Base-by-base conservation (phyloP, 257 asterid species). In the Handroanthus guayacan region DNA sequence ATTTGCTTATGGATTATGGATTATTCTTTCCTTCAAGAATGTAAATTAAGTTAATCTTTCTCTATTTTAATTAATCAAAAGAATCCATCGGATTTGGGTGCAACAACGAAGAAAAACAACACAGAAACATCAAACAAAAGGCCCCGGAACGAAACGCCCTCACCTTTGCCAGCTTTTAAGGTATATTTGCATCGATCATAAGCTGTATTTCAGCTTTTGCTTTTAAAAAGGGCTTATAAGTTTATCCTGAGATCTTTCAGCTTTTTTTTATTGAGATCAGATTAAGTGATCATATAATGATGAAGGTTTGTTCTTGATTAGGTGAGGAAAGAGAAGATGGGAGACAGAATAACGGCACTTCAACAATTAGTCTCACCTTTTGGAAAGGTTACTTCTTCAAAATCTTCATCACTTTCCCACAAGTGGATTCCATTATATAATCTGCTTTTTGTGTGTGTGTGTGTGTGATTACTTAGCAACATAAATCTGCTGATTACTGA, bases 251-350 rank as follows among this genome's bases (percentile, higher is more conserved):
- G 67, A 69, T 37, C 6, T 60, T 51, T 38, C 65, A 67, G 70
- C 76, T 72, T 68, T 80, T 52, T 45, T 47, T 72, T 54, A 75
- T 57, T 14, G 25, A 72, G 10, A 44, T 13, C 39, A 63, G 83
- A 63, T 63, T 62, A 39, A 31, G 57, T 64, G 60, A 77, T 25
- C 31, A 25, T 62, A 70, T 8, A 75, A 43, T 74, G 81, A 78
- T 85, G 48, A 69, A 48, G 73, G 25, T 74, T 74, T 73, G 68
- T 65, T 75, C 69, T 65, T 72, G 75, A 76, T 83, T 84, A 88
- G 97, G 97, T 85, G 81, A 88, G 95, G 87, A 92, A 92, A 90
- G 97, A 92, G 90, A 92, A 90, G 87, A 92, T 92, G 97, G 97
- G 97, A 79, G 97, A 92, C 97, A 88, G 97, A 90, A 90, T 92